These are phyloP conservation scores for Ganoderma sinense DNA, from an alignment of 1,284 basidiomycete species.

Conservation along the genomic window DNA sequence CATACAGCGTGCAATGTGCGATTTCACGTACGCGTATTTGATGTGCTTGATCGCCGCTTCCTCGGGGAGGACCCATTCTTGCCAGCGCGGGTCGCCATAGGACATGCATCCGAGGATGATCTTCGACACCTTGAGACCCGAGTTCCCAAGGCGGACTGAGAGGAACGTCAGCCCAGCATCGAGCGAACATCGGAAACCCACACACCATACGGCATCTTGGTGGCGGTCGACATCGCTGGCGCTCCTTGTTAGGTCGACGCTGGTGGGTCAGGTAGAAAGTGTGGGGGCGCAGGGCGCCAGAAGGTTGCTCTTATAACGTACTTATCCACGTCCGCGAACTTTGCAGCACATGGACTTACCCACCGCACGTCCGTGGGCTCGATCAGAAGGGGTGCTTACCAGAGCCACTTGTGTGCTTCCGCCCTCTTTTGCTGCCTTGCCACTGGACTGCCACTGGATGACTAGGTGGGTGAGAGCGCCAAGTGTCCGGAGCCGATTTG, in stretches of 20 bases:
- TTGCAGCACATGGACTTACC: background rate
- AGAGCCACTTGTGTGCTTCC: background rate
- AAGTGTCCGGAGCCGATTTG: too few species aligned
- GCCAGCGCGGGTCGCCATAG: constrained; percentile 48
- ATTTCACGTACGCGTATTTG: constrained; percentile 43
- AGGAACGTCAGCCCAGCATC: background rate
- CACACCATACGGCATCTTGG: constrained; percentile 12
- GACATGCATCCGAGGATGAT: constrained; percentile 54
- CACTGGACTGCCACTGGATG: too few species aligned
- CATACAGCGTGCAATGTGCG: background rate
- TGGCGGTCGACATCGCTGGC: background rate
- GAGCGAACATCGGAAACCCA: background rate
- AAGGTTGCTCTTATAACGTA: background rate
- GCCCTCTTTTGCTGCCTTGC: background rate
- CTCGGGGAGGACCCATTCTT: constrained; percentile 49
- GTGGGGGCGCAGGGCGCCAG: background rate
- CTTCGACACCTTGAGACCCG: constrained; percentile 53
- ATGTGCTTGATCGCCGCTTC: constrained; percentile 49
- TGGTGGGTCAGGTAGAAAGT: background rate
- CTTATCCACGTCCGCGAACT: background rate
- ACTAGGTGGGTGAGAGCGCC: too few species aligned
- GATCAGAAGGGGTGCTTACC: background rate
- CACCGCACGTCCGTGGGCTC: background rate
- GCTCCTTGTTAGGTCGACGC: background rate
- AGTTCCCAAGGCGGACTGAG: constrained; percentile 52